Percentiles rank a stretch among this genome's conserved stretches.
Evolutionary conservation across 202 grass and related monocot genomes (phyloP).

Genomic region (Miscanthus sacchariflorus): DNA sequence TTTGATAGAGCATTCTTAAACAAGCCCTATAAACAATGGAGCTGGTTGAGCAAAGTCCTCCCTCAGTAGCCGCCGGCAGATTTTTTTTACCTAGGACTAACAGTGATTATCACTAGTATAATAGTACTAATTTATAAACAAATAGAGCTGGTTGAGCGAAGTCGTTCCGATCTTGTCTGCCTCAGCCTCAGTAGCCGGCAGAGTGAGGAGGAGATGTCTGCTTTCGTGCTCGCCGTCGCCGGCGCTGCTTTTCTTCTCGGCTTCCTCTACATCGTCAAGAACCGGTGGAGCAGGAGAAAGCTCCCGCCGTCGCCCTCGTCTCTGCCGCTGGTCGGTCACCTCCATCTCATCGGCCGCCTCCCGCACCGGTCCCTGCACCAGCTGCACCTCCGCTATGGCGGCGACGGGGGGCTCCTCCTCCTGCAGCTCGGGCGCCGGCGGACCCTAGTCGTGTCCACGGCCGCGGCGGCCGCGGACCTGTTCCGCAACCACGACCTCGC

Average conservation of each 20-base stretch:
- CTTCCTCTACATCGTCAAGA: background rate
- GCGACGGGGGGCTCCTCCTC: conserved; percentile 16
- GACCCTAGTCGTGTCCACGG: background rate
- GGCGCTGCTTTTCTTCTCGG: background rate
- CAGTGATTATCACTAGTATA: no score
- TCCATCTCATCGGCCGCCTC: conserved; percentile 10
- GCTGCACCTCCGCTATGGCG: conserved; percentile 15
- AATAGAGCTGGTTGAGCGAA: no score
- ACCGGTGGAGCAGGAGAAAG: background rate
- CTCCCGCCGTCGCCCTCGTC: background rate
- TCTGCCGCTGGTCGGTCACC: conserved; percentile 18
- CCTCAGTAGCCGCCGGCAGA: no score
- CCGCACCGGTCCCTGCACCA: background rate
- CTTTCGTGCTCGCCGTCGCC: background rate
- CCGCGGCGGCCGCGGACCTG: conserved; percentile 7
- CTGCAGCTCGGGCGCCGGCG: conserved; percentile 1
- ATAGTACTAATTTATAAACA: no score
- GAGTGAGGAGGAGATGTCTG: conserved; percentile 1
- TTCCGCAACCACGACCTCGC: conserved; percentile 19
- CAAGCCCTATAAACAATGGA: no score
- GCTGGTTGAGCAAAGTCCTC: no score
- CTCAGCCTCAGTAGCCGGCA: background rate
- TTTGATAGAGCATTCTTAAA: no score
- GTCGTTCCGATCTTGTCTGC: no score
- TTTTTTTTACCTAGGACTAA: no score